These are phyloP conservation scores for Fistulinella staudtii DNA, from an alignment of 1,284 basidiomycete species.

Conservation along the genomic window DNA sequence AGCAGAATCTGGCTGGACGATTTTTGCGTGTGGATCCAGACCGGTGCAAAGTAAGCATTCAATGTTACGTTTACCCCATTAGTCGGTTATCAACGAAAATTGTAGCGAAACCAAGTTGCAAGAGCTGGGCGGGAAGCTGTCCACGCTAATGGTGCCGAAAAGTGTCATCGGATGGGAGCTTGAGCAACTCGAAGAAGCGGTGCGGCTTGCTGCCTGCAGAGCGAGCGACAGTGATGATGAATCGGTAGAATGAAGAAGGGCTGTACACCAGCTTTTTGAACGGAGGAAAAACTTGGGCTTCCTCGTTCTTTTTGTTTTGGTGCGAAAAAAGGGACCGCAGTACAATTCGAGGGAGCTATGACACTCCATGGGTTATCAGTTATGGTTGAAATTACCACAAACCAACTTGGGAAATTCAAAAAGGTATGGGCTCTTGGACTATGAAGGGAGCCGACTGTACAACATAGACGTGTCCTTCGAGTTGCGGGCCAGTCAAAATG, in stretches of 20 bases:
- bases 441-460: no score
- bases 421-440: no score
- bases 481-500: conserved; percentile 2
- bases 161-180: conserved; percentile 62
- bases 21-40: conserved; percentile 70
- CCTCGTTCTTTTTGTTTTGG: no score
- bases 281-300: no score
- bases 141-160: conserved; percentile 46
- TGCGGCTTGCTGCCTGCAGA: conserved; percentile 36
- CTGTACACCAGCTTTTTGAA: neutral
- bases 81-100: conserved; percentile 5
- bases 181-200: conserved; percentile 58
- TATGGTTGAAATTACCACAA: no score
- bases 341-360: no score
- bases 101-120: conserved; percentile 54
- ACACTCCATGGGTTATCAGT: no score
- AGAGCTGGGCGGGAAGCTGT: conserved; percentile 43
- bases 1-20: conserved; percentile 81
- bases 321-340: no score
- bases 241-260: conserved; percentile 26
- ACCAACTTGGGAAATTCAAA: no score
- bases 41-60: conserved; percentile 52
- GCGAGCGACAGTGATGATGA: conserved; percentile 60
- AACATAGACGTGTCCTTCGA: no score
- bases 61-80: neutral